Conservation (phyloP, 108 stramenopile genomes). For the Epithemia pelagica region DNA sequence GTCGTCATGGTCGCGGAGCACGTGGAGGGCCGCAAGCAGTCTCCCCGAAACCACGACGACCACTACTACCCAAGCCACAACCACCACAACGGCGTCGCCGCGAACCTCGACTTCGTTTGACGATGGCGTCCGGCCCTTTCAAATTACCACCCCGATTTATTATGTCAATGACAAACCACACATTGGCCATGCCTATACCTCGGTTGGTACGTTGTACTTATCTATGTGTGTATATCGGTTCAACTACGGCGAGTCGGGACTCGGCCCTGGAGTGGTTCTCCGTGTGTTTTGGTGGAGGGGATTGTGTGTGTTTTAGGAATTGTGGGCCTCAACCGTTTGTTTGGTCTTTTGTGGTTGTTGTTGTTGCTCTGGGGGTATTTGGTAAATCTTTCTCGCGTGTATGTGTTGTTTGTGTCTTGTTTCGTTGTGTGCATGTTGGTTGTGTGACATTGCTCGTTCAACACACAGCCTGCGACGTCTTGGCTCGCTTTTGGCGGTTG, state of each 20-base stretch:
- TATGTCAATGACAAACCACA: conserved; percentile 98
- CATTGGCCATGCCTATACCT: conserved; percentile 99
- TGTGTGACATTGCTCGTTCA: neutral
- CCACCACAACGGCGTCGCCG: too few species aligned
- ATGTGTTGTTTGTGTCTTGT: neutral
- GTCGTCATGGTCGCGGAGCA: too few species aligned
- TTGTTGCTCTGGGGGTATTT: neutral
- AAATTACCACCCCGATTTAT: conserved; percentile 97
- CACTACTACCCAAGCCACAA: too few species aligned
- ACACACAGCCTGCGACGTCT: conserved; percentile 82
- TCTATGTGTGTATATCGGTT: too few species aligned
- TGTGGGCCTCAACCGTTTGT: too few species aligned
- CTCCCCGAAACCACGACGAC: too few species aligned
- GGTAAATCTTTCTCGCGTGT: neutral
- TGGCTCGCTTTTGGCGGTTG: conserved; percentile 93
- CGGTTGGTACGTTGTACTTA: conserved; percentile 30
- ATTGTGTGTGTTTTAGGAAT: neutral
- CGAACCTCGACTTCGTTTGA: conserved; percentile 60
- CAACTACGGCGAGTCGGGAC: neutral
- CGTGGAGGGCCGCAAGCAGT: too few species aligned
- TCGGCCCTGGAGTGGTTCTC: neutral
- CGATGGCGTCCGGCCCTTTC: conserved; percentile 75
- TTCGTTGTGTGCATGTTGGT: neutral
- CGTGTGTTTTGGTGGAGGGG: neutral
- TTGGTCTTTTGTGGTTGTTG: neutral